Percentiles rank a stretch among this genome's conserved stretches.
These are phyloP conservation scores for Symbiodinium pilosum DNA, from an alignment of 73 alveolate genomes.

Conservation along the genomic window DNA sequence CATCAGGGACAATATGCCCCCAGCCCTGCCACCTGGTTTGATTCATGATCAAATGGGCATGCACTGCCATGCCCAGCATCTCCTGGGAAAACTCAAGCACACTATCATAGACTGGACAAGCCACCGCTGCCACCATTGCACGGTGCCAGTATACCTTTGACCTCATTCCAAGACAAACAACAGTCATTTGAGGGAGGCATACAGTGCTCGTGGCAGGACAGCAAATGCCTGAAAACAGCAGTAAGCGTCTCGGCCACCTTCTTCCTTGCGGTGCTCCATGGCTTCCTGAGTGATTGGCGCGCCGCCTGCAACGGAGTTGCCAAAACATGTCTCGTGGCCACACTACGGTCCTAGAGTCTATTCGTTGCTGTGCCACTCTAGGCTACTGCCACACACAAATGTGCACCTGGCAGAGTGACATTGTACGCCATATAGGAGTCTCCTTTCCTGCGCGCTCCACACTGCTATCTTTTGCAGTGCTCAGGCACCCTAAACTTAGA, in stretches of 20 bases:
- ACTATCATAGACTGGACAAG: too few species aligned
- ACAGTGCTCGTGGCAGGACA: too few species aligned
- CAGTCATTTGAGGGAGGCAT: too few species aligned
- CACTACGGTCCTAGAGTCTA: too few species aligned
- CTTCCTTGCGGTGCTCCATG: conserved; percentile 79
- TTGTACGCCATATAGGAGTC: conserved; percentile 63
- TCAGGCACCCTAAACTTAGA: too few species aligned
- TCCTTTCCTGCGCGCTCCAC: neutral
- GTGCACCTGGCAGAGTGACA: conserved; percentile 65
- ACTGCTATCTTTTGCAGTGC: neutral
- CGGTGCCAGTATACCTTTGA: conserved; percentile 66
- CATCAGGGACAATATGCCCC: conserved; percentile 88
- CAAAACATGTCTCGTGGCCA: neutral
- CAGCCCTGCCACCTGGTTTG: conserved; percentile 88
- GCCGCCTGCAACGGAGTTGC: conserved; percentile 34
- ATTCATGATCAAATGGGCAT: neutral
- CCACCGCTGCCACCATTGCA: conserved; percentile 92
- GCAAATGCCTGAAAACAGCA: neutral
- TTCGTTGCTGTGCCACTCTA: too few species aligned
- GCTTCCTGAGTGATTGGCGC: conserved; percentile 90
- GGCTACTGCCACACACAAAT: neutral
- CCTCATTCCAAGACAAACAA: neutral
- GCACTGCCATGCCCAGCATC: neutral
- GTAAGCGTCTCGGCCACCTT: conserved; percentile 15
- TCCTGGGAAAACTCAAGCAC: neutral